phyloP scores from a whole-genome alignment of 352 stramenopile species.

The Phytophthora syringae region DNA sequence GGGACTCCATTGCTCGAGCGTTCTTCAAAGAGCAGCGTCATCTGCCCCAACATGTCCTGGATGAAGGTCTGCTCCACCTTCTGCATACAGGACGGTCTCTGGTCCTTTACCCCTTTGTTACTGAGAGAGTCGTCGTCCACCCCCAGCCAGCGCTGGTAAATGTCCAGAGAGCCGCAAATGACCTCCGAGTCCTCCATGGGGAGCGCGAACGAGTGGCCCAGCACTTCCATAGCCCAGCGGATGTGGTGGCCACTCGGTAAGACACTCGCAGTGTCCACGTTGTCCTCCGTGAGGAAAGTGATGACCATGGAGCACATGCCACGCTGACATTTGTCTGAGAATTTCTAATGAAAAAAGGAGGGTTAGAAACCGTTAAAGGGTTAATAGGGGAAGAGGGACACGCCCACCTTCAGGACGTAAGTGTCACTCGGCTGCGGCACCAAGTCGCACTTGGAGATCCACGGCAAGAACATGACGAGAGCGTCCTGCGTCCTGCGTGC shows the following conservation, averaged over 20 bases:
- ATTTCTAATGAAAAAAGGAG: conserved; percentile 57
- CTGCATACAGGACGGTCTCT: conserved; percentile 75
- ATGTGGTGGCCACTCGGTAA: conserved; percentile 81
- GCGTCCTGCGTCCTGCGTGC: background rate
- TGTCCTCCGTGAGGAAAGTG: conserved; percentile 63
- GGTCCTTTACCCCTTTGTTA: conserved; percentile 55
- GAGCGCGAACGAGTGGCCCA: conserved; percentile 87
- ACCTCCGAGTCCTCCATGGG: conserved; percentile 86
- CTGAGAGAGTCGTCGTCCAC: conserved; percentile 45
- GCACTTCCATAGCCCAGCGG: conserved; percentile 86
- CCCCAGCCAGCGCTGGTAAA: conserved; percentile 87
- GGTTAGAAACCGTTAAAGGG: background rate
- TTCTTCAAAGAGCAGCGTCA: conserved; percentile 90
- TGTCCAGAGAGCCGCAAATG: conserved; percentile 72
- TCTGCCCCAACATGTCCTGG: conserved; percentile 86
- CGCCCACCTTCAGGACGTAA: conserved; percentile 78
- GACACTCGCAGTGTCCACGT: conserved; percentile 53
- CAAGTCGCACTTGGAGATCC: conserved; percentile 90
- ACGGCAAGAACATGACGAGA: conserved; percentile 81
- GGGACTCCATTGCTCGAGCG: conserved; percentile 37
- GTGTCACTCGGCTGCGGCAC: conserved; percentile 69
- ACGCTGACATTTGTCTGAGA: conserved; percentile 88
- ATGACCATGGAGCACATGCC: conserved; percentile 87
- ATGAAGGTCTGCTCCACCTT: conserved; percentile 88
- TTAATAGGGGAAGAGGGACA: background rate